Evolutionary conservation across 148 eudicot genomes (phyloP).

Genomic region (Cornus controversa): DNA sequence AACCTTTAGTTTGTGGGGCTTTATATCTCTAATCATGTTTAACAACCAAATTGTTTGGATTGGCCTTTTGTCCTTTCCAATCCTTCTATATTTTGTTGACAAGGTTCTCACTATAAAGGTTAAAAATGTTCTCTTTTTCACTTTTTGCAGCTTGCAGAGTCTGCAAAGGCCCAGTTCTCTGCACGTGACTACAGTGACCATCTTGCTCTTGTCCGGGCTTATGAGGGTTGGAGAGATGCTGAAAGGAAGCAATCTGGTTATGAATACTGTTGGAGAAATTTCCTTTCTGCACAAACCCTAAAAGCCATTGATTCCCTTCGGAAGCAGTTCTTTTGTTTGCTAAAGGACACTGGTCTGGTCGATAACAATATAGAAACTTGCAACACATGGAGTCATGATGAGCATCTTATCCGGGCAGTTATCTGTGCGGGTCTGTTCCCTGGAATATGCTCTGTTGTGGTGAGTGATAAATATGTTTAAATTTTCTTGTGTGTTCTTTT

Average conservation of each 20-base stretch:
- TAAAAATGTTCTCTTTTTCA: not conserved
- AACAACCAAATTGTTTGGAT: not conserved
- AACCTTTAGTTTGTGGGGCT: not conserved
- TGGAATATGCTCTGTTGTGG: conserved; percentile 91
- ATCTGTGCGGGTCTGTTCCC: conserved; percentile 88
- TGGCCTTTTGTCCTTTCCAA: not conserved
- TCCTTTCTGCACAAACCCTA: conserved; percentile 85
- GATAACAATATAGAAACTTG: conserved; percentile 51
- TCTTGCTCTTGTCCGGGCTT: conserved; percentile 88
- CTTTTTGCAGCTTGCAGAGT: conserved; percentile 81
- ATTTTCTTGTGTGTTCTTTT: not conserved
- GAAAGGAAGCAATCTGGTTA: conserved; percentile 71
- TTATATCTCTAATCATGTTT: not conserved
- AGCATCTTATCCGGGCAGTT: conserved; percentile 74
- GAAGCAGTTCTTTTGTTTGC: conserved; percentile 75
- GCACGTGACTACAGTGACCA: conserved; percentile 90
- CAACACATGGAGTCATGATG: conserved; percentile 80
- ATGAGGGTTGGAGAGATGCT: conserved; percentile 93
- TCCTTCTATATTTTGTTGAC: not conserved
- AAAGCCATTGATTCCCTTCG: conserved; percentile 86
- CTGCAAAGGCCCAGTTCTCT: conserved; percentile 90
- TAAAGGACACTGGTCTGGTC: conserved; percentile 76
- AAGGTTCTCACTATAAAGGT: not conserved
- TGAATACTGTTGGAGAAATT: conserved; percentile 93
- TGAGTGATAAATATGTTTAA: conserved; percentile 32